phyloP scores from a whole-genome alignment of 2,329 filamentous ascomycete genomes.

The Aspergillus intermedius region DNA sequence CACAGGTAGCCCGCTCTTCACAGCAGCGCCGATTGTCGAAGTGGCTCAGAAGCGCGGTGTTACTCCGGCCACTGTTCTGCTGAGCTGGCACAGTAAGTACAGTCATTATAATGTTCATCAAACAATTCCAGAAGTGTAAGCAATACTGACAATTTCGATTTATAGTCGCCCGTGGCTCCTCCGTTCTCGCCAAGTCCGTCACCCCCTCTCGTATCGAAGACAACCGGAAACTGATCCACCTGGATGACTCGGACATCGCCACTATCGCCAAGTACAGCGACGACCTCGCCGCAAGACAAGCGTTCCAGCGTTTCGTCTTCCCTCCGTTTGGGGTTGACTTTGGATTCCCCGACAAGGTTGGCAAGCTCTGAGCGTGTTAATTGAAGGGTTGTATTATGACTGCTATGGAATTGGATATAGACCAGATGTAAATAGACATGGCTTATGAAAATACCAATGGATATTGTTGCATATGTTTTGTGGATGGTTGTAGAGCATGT shows the following conservation, averaged over 20 bases:
- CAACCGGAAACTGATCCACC: conserved; percentile 33
- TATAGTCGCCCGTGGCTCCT: conserved; percentile 33
- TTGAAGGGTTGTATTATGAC: neutral
- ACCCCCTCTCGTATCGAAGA: conserved; percentile 36
- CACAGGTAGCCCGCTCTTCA: conserved; percentile 39
- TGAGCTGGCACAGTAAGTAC: conserved; percentile 40
- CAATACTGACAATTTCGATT: neutral
- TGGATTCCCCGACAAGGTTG: conserved; percentile 63
- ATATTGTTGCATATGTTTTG: too few relatives aligned
- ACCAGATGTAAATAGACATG: too few relatives aligned
- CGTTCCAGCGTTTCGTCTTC: conserved; percentile 52
- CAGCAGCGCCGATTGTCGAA: conserved; percentile 35
- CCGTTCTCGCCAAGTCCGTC: conserved; percentile 38
- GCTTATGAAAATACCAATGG: too few relatives aligned
- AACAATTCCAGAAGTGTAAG: too few relatives aligned
- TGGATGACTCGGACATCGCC: conserved; percentile 34
- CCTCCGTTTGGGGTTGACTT: conserved; percentile 63
- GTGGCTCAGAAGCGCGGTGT: conserved; percentile 37
- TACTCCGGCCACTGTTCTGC: conserved; percentile 32
- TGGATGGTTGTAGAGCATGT: too few relatives aligned
- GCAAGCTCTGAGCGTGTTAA: neutral
- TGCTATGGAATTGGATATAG: too few relatives aligned
- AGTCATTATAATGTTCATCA: neutral
- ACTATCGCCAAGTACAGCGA: conserved; percentile 33
- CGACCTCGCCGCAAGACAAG: conserved; percentile 25